These are phyloP conservation scores for Blastobotrys attinorum DNA, from an alignment of 805 yeast species.

Conservation along the genomic window DNA sequence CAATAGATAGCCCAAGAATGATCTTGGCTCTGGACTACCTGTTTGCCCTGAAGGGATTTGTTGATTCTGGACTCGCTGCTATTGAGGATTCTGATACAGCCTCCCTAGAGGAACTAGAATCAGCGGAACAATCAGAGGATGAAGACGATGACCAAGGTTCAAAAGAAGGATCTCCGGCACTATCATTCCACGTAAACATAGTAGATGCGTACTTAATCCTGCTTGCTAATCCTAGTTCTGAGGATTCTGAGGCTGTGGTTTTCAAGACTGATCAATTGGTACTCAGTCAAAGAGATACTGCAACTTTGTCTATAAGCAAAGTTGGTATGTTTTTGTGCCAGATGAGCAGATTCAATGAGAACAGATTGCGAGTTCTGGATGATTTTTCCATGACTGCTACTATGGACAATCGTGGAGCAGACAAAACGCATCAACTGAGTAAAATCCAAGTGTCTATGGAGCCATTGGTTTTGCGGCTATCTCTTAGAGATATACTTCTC, in stretches of 20 bases:
- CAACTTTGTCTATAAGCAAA: constrained; percentile 61
- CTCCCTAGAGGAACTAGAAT: constrained; percentile 8
- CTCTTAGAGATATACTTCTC: constrained; percentile 76
- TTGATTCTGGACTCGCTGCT: constrained; percentile 40
- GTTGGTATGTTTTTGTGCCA: constrained; percentile 79
- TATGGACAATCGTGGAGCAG: constrained; percentile 63
- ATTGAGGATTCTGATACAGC: constrained; percentile 8
- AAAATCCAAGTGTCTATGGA: constrained; percentile 65
- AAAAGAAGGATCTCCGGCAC: too few relatives aligned
- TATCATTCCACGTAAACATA: constrained; percentile 46
- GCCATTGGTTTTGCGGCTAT: constrained; percentile 70
- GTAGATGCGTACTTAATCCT: constrained; percentile 70
- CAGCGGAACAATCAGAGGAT: constrained; percentile 1
- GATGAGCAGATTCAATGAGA: constrained; percentile 60
- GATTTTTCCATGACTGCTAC: constrained; percentile 78
- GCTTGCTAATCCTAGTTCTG: constrained; percentile 66
- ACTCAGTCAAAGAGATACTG: constrained; percentile 57
- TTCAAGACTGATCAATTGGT: constrained; percentile 77
- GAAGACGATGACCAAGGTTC: constrained; percentile 10
- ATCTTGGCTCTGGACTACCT: constrained; percentile 82
- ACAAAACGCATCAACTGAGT: constrained; percentile 49
- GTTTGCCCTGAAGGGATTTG: constrained; percentile 62
- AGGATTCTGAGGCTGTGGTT: constrained; percentile 78
- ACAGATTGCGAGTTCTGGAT: constrained; percentile 68
- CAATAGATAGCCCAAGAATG: constrained; percentile 72